Evolutionary conservation across 441 rosid genomes (phyloP).

Genomic region (Adansonia grandidieri): DNA sequence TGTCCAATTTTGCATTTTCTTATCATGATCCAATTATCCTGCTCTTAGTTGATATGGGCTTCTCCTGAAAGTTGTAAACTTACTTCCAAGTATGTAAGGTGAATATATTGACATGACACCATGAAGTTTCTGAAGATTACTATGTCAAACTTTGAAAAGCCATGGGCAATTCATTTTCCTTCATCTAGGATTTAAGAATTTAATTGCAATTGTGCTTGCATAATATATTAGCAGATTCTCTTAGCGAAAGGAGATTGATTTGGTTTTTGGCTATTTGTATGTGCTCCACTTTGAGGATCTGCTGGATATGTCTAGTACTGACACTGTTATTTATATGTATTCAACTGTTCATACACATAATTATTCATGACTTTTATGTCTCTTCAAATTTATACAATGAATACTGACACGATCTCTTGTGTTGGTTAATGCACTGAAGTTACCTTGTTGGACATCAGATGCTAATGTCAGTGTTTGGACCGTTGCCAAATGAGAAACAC

Average conservation of each 20-base stretch:
- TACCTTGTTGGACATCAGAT: slow-evolving; percentile 3
- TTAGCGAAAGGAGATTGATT: background rate
- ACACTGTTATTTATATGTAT: background rate
- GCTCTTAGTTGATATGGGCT: background rate
- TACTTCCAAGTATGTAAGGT: slow-evolving; percentile 12
- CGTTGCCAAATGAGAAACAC: slow-evolving; percentile 7
- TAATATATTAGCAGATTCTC: slow-evolving; percentile 8
- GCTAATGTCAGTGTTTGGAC: background rate
- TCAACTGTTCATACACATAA: background rate
- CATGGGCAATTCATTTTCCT: background rate
- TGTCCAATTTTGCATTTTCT: slow-evolving; percentile 10
- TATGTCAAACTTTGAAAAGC: slow-evolving; percentile 9
- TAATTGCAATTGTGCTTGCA: background rate
- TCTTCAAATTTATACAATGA: slow-evolving; percentile 4
- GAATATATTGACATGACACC: background rate
- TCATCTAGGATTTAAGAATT: slow-evolving; percentile 10
- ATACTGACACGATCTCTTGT: background rate
- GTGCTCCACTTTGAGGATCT: background rate
- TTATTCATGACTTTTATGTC: slow-evolving; percentile 1
- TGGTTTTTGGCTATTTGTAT: slow-evolving; percentile 13
- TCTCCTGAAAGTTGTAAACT: slow-evolving; percentile 1
- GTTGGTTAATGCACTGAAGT: slow-evolving; percentile 9
- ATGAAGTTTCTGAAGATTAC: background rate
- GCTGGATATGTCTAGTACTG: slow-evolving; percentile 17
- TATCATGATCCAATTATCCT: background rate